A percentile compares a stretch with the other conserved stretches of the same genome.
phyloP scores from a whole-genome alignment of 768 basidiomycete species.

The Paxillus rubicundulus region DNA sequence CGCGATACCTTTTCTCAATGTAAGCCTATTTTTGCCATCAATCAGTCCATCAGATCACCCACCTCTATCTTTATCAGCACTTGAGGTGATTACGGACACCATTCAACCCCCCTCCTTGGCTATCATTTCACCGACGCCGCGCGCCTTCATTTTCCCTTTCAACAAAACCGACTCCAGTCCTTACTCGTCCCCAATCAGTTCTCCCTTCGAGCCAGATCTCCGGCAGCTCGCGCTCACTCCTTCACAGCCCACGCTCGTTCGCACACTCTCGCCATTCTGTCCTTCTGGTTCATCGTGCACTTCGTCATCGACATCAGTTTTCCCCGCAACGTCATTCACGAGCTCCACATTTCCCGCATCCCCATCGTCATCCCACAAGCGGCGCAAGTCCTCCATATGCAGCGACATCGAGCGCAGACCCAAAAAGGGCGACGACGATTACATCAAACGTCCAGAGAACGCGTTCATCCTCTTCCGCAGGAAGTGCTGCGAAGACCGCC shows the following conservation, averaged over 20 bases:
- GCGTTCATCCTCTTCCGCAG: constrained; percentile 84
- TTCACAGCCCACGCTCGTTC: constrained; percentile 38
- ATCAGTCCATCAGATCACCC: constrained; percentile 14
- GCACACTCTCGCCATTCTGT: constrained; percentile 43
- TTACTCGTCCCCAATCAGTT: constrained; percentile 62
- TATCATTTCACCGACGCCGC: constrained; percentile 62
- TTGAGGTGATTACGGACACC: constrained; percentile 72
- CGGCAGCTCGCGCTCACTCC: constrained; percentile 44
- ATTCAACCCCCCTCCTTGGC: constrained; percentile 50
- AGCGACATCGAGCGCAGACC: constrained; percentile 49
- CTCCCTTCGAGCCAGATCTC: constrained; percentile 75
- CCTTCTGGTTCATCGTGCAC: constrained; percentile 22
- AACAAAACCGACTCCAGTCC: constrained; percentile 46
- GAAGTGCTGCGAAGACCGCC: constrained; percentile 72
- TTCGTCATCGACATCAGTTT: constrained; percentile 42
- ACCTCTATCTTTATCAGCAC: constrained; percentile 42
- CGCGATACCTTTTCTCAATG: constrained; percentile 64
- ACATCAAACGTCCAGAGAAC: constrained; percentile 81
- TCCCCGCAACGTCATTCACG: constrained; percentile 37
- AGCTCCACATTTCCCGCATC: constrained; percentile 34
- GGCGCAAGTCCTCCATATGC: constrained; percentile 49
- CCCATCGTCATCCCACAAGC: constrained; percentile 42
- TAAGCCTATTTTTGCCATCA: constrained; percentile 23
- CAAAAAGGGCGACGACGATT: constrained; percentile 74
- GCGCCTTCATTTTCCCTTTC: constrained; percentile 47